phyloP scores from a whole-genome alignment of 2,329 filamentous ascomycete species.

The Pleomassaria siparia region DNA sequence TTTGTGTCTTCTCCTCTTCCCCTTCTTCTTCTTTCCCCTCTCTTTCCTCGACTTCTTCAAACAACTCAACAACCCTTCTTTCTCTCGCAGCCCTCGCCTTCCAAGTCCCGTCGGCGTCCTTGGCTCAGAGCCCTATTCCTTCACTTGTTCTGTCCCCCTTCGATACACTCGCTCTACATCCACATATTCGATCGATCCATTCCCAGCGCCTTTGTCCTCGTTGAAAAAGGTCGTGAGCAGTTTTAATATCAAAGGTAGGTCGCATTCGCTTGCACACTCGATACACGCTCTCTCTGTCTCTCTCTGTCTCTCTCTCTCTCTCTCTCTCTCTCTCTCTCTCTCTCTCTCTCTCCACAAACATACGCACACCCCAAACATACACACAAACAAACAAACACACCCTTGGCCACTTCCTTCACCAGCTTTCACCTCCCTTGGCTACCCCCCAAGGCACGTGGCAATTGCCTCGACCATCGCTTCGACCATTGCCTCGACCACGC shows the following conservation, averaged over 20 bases:
- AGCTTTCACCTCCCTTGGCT: slow-evolving; percentile 9
- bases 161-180: slow-evolving; percentile 37
- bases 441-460: slow-evolving; percentile 2
- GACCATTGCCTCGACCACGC: slow-evolving; percentile 18
- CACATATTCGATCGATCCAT: slow-evolving; percentile 38
- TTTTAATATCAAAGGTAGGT: slow-evolving; percentile 42
- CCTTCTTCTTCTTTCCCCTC: neutral
- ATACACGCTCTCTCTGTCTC: too few species aligned
- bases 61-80: slow-evolving; percentile 4
- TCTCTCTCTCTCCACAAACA: too few species aligned
- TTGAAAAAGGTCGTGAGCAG: slow-evolving; percentile 29
- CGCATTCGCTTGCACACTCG: too few species aligned
- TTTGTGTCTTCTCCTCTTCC: slow-evolving; percentile 5
- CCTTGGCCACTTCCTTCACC: too few species aligned
- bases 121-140: slow-evolving; percentile 30
- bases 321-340: too few species aligned
- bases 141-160: slow-evolving; percentile 41
- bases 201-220: slow-evolving; percentile 28
- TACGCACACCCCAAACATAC: too few species aligned
- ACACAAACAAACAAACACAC: too few species aligned
- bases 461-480: too few species aligned
- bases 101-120: slow-evolving; percentile 13
- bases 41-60: neutral
- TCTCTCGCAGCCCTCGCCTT: slow-evolving; percentile 19
- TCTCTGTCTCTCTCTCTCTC: too few species aligned